A percentile compares a stretch with the other conserved stretches of the same genome.
These are phyloP conservation scores for Leccinellum rugosiceps DNA, from an alignment of 768 basidiomycete genomes.

Conservation along the genomic window DNA sequence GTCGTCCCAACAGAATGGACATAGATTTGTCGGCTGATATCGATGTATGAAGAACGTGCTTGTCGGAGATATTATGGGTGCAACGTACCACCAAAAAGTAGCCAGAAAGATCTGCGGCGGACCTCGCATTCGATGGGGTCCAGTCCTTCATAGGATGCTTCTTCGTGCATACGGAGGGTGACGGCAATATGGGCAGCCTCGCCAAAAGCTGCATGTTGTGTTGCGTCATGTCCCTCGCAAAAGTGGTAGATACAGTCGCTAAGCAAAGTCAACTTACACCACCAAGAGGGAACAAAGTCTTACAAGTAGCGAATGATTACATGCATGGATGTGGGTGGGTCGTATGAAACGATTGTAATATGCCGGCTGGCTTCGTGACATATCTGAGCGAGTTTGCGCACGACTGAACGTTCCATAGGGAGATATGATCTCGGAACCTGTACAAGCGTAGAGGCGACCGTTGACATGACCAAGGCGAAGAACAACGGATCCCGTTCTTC, in stretches of 20 bases:
- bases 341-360: conserved; percentile 76
- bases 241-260: conserved; percentile 87
- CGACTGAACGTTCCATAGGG: conserved; percentile 80
- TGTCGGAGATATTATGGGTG: neutral
- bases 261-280: conserved; percentile 7
- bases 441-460: conserved; percentile 81
- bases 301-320: conserved; percentile 89
- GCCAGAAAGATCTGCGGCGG: conserved; percentile 83
- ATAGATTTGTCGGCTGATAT: conserved; percentile 80
- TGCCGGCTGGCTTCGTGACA: conserved; percentile 83
- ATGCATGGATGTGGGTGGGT: conserved; percentile 80
- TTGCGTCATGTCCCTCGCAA: conserved; percentile 84
- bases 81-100: conserved; percentile 77
- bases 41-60: neutral
- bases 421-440: conserved; percentile 88
- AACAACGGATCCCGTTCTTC: conserved; percentile 90
- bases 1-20: conserved; percentile 80
- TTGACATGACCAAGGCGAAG: conserved; percentile 87
- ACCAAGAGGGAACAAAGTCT: conserved; percentile 28
- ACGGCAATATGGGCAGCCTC: conserved; percentile 84
- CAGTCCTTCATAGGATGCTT: conserved; percentile 74
- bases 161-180: conserved; percentile 83
- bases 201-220: conserved; percentile 83
- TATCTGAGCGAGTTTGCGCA: conserved; percentile 78
- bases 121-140: conserved; percentile 89